Conservation (phyloP, 129 eudicot species). For the Kitagawia praeruptora region DNA sequence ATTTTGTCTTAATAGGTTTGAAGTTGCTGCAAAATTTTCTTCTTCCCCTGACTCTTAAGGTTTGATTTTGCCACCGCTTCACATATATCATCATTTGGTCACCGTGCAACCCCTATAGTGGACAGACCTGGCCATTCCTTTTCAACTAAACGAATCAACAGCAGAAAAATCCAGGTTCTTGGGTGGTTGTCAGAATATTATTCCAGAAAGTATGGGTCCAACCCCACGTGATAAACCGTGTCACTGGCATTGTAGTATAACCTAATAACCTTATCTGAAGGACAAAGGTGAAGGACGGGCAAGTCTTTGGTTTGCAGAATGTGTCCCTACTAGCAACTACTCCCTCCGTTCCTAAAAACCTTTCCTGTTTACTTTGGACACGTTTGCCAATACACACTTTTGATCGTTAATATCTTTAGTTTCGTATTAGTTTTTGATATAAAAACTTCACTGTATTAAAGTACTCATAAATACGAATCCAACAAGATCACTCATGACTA, state of each 20-base stretch:
- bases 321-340: neutral
- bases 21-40: neutral
- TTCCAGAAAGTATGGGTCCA: neutral
- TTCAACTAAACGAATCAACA: neutral
- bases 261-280: neutral
- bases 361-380: too few relatives aligned
- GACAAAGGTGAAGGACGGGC: neutral
- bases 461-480: too few relatives aligned
- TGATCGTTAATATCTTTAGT: too few relatives aligned
- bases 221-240: constrained; percentile 6
- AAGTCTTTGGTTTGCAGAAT: neutral
- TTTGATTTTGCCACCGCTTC: neutral
- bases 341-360: too few relatives aligned
- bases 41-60: neutral
- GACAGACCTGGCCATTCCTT: constrained; percentile 1
- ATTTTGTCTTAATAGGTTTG: too few relatives aligned
- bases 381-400: too few relatives aligned
- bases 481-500: too few relatives aligned
- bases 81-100: neutral
- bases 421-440: too few relatives aligned
- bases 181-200: neutral
- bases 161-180: neutral
- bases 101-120: neutral
- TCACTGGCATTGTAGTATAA: neutral
- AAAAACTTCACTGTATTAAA: too few relatives aligned